Conservation (phyloP, 164 flowering plant genomes). For the Buxus sempervirens region DNA sequence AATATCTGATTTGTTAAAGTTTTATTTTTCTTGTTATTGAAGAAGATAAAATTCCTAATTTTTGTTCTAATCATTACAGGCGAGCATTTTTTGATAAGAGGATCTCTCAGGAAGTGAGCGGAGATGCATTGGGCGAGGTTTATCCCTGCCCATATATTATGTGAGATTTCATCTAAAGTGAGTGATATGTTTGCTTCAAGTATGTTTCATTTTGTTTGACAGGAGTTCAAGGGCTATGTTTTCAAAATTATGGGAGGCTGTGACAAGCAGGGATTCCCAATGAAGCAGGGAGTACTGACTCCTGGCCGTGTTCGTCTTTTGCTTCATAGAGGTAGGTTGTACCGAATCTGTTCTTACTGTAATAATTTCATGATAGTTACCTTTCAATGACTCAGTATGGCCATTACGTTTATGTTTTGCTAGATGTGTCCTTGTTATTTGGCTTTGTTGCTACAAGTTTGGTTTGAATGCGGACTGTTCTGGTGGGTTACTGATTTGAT, state of each 20-base stretch:
- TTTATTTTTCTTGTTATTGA: too few relatives aligned
- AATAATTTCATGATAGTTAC: too few relatives aligned
- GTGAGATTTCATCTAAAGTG: background rate
- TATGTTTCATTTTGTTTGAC: background rate
- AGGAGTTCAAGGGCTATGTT: slow-evolving; percentile 64
- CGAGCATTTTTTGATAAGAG: slow-evolving; percentile 43
- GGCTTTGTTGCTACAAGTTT: too few relatives aligned
- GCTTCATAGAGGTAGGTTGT: slow-evolving; percentile 49
- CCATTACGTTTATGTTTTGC: too few relatives aligned
- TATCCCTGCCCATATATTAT: background rate
- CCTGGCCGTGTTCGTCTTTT: slow-evolving; percentile 65
- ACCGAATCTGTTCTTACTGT: background rate
- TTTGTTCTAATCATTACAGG: slow-evolving; percentile 13
- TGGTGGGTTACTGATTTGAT: background rate
- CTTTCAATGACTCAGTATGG: too few relatives aligned
- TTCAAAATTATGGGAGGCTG: slow-evolving; percentile 70
- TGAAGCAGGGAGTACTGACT: slow-evolving; percentile 69
- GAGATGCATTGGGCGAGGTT: slow-evolving; percentile 68
- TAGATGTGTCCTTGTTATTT: too few relatives aligned
- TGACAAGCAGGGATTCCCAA: slow-evolving; percentile 67
- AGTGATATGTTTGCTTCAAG: background rate
- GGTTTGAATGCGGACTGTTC: background rate
- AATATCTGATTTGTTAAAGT: background rate
- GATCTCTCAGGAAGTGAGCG: slow-evolving; percentile 40
- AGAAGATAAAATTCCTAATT: background rate